Conservation (phyloP, 768 basidiomycete species). For the Pseudohyphozyma bogoriensis region DNA sequence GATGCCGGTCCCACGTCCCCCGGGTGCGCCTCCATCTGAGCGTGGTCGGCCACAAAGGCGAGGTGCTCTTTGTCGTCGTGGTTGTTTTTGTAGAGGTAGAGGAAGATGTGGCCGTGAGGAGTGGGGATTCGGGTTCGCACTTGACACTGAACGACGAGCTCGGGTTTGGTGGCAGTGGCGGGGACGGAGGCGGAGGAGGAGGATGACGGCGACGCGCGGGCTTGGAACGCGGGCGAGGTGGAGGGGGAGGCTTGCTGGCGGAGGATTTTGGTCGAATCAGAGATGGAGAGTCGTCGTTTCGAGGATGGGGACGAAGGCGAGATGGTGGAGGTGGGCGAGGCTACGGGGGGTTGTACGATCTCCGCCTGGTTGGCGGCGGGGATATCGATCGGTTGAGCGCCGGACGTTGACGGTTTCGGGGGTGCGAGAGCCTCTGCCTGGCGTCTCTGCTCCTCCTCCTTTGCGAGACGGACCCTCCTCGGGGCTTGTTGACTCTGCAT, state of each 20-base stretch:
- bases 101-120: conserved; percentile 81
- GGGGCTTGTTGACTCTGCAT: conserved; percentile 32
- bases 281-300: not conserved
- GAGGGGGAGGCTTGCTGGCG: conserved; percentile 11
- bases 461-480: conserved; percentile 24
- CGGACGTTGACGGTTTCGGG: not conserved
- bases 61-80: conserved; percentile 88
- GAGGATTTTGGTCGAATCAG: conserved; percentile 9
- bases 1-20: not conserved
- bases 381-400: not conserved
- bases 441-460: conserved; percentile 13
- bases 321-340: not conserved
- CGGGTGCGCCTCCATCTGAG: conserved; percentile 51
- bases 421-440: not conserved
- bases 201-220: not conserved
- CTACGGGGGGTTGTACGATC: not conserved
- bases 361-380: not conserved
- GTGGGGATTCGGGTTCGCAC: conserved; percentile 96
- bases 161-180: conserved; percentile 26
- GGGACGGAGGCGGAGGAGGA: conserved; percentile 1
- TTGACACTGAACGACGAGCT: conserved; percentile 77
- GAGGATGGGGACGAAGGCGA: not conserved
- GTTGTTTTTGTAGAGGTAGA: conserved; percentile 91
- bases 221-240: not conserved
- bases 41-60: conserved; percentile 85